Base-by-base conservation (phyloP, 768 basidiomycete species). In the Pleurotus tuoliensis region DNA sequence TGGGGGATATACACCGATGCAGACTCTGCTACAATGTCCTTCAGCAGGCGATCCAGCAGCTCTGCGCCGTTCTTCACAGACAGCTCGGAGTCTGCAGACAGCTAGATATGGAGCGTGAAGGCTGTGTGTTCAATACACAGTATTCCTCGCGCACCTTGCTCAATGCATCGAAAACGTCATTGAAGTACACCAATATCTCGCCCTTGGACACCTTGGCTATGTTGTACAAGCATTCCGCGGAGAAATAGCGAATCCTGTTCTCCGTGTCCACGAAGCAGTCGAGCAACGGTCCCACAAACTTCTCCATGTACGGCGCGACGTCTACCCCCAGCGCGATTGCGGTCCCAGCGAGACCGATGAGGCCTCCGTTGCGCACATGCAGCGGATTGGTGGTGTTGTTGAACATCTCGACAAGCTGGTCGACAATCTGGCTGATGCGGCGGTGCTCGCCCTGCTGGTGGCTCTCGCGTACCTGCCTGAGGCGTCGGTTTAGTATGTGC, bases 21-120 rank as follows among this genome's bases (percentile, higher is more conserved):
- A 6, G 93, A 92, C 71, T 98, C 97, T 11, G 94, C 90, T 4
- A 98, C 96, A 47, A 98, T 96, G 63, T 99, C 97, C 67, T 98
- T 98, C 63, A 99, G 82, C n/a, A 98, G 82, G 16, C 96, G 84
- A 69, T 99, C 97, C 56, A 98, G 81, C 25, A 99, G 82, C 69
- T 99, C 97, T 1, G 97, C 95, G 1, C 96, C 96, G 65, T 98
- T 98, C 82, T 97, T 96, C 59, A 99, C 96, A 2, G 97, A 96
- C 38, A 92, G 65, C 63, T 98, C 96, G 0, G 93, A 90, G 69
- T 99, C 97, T 18, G 96, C 92, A 7, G 93, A 91, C 58, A 99
- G 91, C 96, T 98, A 65, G 16, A 55, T 39, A 63, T 54, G 22
- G 24, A 45, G 59, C 18, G 60, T 44, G 49, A n/a, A 48, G 47